phyloP scores from a whole-genome alignment of 345 rosid species.

The Populus tremula region DNA sequence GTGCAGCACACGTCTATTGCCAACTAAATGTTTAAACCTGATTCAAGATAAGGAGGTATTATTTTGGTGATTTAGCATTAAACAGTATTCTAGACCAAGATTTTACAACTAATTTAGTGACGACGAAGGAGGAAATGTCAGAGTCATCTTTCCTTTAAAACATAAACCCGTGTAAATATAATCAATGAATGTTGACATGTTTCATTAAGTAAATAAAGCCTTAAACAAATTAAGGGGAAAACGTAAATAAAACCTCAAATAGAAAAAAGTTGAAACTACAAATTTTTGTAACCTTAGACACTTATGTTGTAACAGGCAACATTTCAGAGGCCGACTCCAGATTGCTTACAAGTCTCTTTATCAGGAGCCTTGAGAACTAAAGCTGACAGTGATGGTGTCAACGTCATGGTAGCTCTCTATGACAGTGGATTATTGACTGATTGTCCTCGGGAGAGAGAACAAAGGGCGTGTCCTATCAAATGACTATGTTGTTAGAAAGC shows the following conservation, averaged over 20 bases:
- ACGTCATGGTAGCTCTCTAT: slow-evolving; percentile 74
- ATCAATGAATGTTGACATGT: too few relatives aligned
- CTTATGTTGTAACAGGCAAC: slow-evolving; percentile 42
- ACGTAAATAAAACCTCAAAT: neutral
- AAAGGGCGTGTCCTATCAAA: slow-evolving; percentile 69
- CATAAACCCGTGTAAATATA: too few relatives aligned
- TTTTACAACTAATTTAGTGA: too few relatives aligned
- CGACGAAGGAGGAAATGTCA: too few relatives aligned
- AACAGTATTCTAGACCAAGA: too few relatives aligned
- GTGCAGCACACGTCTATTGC: too few relatives aligned
- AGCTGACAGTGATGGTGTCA: slow-evolving; percentile 53
- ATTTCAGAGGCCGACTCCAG: slow-evolving; percentile 60
- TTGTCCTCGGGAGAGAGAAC: slow-evolving; percentile 68
- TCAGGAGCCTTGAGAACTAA: slow-evolving; percentile 55
- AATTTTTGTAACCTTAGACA: neutral
- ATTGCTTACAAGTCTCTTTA: slow-evolving; percentile 53
- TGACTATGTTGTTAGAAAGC: slow-evolving; percentile 72
- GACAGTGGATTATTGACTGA: slow-evolving; percentile 68
- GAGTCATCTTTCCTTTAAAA: too few relatives aligned
- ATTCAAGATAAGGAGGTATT: too few relatives aligned
- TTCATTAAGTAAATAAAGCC: too few relatives aligned
- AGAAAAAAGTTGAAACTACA: neutral
- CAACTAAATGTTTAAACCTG: too few relatives aligned
- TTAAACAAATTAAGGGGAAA: too few relatives aligned
- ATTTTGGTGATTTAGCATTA: too few relatives aligned